phyloP scores from a whole-genome alignment of 257 asterid species.

The Fraxinus anomala region DNA sequence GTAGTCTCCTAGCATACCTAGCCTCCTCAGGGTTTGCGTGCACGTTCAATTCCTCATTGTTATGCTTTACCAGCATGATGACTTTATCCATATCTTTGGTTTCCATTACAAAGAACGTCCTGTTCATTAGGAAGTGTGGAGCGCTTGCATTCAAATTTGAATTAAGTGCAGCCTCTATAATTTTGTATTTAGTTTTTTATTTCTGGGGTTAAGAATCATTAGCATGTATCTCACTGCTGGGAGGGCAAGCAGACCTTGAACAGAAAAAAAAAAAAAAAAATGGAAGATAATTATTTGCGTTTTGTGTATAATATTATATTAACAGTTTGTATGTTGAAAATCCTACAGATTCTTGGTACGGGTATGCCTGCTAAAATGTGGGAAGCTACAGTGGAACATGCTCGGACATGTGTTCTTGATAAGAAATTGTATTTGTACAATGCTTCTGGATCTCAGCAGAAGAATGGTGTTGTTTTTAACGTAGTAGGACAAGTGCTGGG shows the following conservation, averaged over 20 bases:
- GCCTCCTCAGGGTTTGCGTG: not conserved
- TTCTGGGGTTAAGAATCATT: not conserved
- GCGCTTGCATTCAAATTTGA: not conserved
- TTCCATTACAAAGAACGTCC: not conserved
- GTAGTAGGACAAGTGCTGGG: constrained; percentile 80
- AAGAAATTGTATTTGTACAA: constrained; percentile 57
- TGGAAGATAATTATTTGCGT: not conserved
- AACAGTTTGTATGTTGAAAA: not conserved
- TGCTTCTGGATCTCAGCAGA: constrained; percentile 47
- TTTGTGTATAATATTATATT: not conserved
- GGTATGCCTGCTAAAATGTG: constrained; percentile 97
- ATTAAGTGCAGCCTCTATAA: not conserved
- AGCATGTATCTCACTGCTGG: not conserved
- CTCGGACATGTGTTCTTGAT: constrained; percentile 73
- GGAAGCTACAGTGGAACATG: constrained; percentile 72
- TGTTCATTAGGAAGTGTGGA: not conserved
- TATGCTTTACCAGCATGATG: not conserved
- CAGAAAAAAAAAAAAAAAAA: too few species aligned
- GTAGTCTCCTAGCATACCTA: not conserved
- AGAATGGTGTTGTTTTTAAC: constrained; percentile 65
- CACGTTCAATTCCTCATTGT: not conserved
- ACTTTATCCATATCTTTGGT: not conserved
- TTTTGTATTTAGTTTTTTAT: not conserved
- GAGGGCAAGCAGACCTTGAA: not conserved
- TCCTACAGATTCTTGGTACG: constrained; percentile 73